Percentiles rank a stretch among this genome's conserved stretches.
These are phyloP conservation scores for Agapanthus africanus DNA, from an alignment of 106 monocot species.

Conservation along the genomic window DNA sequence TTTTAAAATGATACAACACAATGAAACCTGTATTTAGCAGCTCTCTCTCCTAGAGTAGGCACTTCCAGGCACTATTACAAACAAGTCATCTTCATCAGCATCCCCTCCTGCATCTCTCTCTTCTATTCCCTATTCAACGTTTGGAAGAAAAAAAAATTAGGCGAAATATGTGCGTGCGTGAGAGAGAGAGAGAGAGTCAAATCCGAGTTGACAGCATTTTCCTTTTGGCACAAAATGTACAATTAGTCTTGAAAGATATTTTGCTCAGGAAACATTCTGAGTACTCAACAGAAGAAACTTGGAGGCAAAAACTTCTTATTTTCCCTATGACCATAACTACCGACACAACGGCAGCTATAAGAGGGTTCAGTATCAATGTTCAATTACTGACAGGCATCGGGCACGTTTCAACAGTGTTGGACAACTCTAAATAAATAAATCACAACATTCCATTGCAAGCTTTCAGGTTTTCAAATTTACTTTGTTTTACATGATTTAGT, in stretches of 20 bases:
- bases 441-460: no score
- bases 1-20: no score
- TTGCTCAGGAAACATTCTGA: not conserved
- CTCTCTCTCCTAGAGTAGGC: constrained; percentile 34
- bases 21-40: not conserved
- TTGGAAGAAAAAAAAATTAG: not conserved
- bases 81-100: constrained; percentile 26
- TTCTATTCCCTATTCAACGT: constrained; percentile 20
- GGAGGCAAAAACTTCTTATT: not conserved
- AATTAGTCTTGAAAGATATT: not conserved
- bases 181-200: no score
- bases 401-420: no score
- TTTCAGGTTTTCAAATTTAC: no score
- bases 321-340: no score
- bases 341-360: no score
- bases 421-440: no score
- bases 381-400: no score
- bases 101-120: constrained; percentile 10
- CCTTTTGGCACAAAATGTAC: not conserved
- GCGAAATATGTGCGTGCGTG: no score
- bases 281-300: not conserved
- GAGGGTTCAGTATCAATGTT: no score
- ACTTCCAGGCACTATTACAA: constrained; percentile 73
- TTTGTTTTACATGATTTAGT: no score
- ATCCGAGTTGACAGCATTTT: not conserved